Conservation (phyloP, 2,329 filamentous ascomycete species). For the Trichophyton verrucosum region DNA sequence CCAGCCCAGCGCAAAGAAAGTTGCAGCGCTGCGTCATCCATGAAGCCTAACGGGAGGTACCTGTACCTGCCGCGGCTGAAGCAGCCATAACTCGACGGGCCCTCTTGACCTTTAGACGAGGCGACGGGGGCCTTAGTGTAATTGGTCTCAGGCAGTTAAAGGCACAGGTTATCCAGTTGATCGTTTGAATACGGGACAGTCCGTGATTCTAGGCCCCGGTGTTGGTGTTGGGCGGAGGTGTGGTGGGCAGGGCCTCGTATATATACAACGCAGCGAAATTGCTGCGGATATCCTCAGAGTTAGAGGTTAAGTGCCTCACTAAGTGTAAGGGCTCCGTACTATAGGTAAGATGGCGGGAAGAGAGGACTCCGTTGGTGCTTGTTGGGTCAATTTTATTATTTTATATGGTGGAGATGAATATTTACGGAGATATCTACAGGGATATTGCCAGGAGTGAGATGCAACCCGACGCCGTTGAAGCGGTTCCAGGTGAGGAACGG, state of each 20-base stretch:
- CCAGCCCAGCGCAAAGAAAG: background rate
- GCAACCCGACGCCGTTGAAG: background rate
- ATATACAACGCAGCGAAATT: background rate
- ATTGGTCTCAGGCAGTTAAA: background rate
- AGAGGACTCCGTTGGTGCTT: background rate
- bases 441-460: background rate
- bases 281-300: background rate
- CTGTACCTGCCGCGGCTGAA: background rate
- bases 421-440: background rate
- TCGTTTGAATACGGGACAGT: background rate
- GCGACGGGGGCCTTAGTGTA: background rate
- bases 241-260: background rate
- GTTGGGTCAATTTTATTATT: background rate
- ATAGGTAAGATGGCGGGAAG: background rate
- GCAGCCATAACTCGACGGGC: background rate
- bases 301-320: background rate
- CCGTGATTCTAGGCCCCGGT: background rate
- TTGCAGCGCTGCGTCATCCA: background rate
- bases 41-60: background rate
- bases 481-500: background rate
- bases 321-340: background rate
- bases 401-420: background rate
- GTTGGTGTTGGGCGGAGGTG: background rate
- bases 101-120: background rate
- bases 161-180: background rate